A percentile compares a stretch with the other conserved stretches of the same genome.
Evolutionary conservation across 1,139 yeast species (phyloP).

Genomic region (Taphrina flavorubra): DNA sequence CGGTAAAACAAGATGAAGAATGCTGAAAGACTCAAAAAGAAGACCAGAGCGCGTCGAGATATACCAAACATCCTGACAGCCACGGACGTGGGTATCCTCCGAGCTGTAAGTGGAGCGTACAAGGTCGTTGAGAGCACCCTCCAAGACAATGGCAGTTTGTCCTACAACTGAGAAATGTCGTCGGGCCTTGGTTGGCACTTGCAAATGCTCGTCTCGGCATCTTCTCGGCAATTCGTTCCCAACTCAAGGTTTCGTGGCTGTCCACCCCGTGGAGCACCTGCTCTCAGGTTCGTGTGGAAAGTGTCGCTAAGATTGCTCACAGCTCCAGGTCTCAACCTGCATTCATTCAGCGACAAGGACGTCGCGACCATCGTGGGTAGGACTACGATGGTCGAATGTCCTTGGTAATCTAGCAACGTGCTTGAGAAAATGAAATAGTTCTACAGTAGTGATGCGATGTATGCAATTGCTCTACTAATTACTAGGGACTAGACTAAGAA

Average conservation of each 20-base stretch:
- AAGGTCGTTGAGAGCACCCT: no score
- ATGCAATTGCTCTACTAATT: constrained; percentile 15
- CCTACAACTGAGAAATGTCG: no score
- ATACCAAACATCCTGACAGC: constrained; percentile 4
- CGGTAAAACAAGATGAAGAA: constrained; percentile 28
- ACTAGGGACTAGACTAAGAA: constrained; percentile 5
- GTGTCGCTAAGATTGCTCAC: not conserved
- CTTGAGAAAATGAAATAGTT: not conserved
- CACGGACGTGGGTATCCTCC: not conserved
- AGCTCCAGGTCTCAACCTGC: not conserved
- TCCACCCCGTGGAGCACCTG: not conserved
- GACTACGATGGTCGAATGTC: not conserved
- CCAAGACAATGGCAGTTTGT: no score
- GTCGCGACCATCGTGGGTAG: no score
- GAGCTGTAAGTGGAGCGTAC: no score
- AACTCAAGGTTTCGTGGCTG: not conserved
- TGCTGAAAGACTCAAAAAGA: constrained; percentile 9
- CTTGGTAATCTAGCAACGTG: not conserved
- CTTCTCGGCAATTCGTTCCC: not conserved
- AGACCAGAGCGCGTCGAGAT: constrained; percentile 9
- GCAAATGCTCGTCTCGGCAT: not conserved
- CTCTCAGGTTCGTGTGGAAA: not conserved
- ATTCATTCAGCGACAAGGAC: no score
- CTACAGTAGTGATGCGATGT: constrained; percentile 1
- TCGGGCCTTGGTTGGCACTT: no score